Percentiles rank a stretch among this genome's conserved stretches.
phyloP scores from a whole-genome alignment of 345 rosid species.

The thale cress (Arabidopsis thaliana) region DNA sequence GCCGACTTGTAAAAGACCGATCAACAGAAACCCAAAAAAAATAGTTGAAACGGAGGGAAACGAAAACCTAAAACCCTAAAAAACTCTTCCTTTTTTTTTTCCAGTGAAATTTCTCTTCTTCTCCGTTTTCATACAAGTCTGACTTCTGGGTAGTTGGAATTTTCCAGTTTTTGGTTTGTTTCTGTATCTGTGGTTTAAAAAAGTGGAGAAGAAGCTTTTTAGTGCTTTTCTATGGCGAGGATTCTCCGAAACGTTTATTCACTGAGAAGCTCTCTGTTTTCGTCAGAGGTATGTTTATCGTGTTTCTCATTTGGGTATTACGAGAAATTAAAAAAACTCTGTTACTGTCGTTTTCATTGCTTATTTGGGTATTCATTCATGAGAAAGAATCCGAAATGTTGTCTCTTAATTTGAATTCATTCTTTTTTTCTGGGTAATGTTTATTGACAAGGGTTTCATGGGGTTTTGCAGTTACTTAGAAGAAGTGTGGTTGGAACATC shows the following conservation, averaged over 20 bases:
- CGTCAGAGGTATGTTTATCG: constrained; percentile 53
- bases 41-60: constrained; percentile 49
- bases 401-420: constrained; percentile 14
- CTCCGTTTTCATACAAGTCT: constrained; percentile 4
- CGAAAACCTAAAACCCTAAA: constrained; percentile 44
- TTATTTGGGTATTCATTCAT: not conserved
- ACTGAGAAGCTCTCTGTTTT: constrained; percentile 49
- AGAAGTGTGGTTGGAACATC: constrained; percentile 55
- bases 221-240: constrained; percentile 57
- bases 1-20: constrained; percentile 2
- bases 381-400: constrained; percentile 4
- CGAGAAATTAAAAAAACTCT: not conserved
- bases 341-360: constrained; percentile 29
- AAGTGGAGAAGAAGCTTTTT: constrained; percentile 7
- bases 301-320: constrained; percentile 25
- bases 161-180: not conserved
- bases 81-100: not conserved
- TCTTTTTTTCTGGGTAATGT: not conserved
- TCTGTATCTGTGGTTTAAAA: not conserved
- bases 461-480: constrained; percentile 53
- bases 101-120: constrained; percentile 13
- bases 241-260: constrained; percentile 57
- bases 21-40: constrained; percentile 4
- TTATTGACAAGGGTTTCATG: constrained; percentile 6
- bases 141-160: constrained; percentile 25